Percentiles rank a stretch among this genome's conserved stretches.
These are phyloP conservation scores for Hirsutella rhossiliensis DNA, from an alignment of 2,329 filamentous ascomycete genomes.

Conservation along the genomic window DNA sequence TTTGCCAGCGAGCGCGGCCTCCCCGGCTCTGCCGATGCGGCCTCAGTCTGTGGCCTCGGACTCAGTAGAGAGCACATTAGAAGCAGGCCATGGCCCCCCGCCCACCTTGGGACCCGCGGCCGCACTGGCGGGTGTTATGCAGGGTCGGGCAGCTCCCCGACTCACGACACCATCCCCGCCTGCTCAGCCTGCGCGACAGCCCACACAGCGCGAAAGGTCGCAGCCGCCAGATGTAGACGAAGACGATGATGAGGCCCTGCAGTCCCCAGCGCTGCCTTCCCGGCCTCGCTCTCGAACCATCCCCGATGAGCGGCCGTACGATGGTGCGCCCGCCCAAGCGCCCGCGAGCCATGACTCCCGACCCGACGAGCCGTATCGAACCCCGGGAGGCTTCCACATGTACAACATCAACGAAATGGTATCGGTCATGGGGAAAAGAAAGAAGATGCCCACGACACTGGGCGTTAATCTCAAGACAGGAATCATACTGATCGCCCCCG, in stretches of 20 bases:
- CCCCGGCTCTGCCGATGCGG: constrained; percentile 32
- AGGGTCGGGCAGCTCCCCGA: constrained; percentile 26
- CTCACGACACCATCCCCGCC: constrained; percentile 11
- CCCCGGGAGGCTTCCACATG: constrained; percentile 76
- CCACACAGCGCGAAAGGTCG: constrained; percentile 13
- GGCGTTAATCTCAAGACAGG: constrained; percentile 88
- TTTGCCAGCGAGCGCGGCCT: constrained; percentile 18
- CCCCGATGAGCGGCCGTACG: not conserved
- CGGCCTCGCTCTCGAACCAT: constrained; percentile 13
- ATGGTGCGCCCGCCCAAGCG: not conserved
- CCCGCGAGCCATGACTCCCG: not conserved
- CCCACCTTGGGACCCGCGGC: constrained; percentile 33
- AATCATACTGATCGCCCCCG: constrained; percentile 80
- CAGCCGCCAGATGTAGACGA: constrained; percentile 14
- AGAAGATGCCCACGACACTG: constrained; percentile 95
- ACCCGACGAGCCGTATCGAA: constrained; percentile 32
- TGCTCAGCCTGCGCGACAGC: constrained; percentile 13
- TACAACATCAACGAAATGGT: constrained; percentile 98
- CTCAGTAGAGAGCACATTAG: constrained; percentile 15
- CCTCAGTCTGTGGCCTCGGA: constrained; percentile 20
- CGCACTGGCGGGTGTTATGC: constrained; percentile 44
- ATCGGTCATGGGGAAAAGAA: constrained; percentile 90
- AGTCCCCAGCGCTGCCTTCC: constrained; percentile 27
- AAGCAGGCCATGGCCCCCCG: constrained; percentile 9
- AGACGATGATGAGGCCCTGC: constrained; percentile 16